phyloP scores from a whole-genome alignment of 768 basidiomycete species.

The Calocera viscosa region DNA sequence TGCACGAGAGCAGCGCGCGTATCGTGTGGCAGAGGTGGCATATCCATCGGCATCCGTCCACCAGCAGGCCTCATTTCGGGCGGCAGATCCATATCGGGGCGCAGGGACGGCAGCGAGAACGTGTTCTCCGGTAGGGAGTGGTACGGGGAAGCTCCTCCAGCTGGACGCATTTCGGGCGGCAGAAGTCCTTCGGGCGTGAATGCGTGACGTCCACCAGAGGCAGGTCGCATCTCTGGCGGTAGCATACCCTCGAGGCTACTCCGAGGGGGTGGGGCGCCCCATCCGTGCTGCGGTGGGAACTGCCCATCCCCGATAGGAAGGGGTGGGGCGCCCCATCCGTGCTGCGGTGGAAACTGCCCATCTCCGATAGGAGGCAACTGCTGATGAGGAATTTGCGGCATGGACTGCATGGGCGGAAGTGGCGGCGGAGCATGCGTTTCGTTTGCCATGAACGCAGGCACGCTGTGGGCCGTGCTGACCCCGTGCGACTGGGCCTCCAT shows the following conservation, averaged over 20 bases:
- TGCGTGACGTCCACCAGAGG: background rate
- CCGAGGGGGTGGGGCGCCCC: background rate
- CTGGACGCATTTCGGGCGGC: background rate
- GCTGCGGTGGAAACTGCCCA: background rate
- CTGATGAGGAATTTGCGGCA: background rate
- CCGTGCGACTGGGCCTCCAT: slow-evolving; percentile 48
- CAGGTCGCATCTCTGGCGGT: background rate
- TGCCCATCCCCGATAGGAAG: no score
- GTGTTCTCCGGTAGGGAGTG: slow-evolving; percentile 6
- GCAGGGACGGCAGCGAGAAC: background rate
- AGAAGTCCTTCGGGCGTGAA: background rate
- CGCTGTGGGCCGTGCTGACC: slow-evolving; percentile 18
- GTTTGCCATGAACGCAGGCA: background rate
- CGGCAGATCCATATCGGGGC: background rate
- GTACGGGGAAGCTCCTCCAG: background rate
- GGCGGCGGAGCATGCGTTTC: background rate
- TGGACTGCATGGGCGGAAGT: background rate
- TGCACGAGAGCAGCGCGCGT: background rate
- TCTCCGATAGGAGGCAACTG: background rate
- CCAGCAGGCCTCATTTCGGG: background rate
- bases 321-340: background rate
- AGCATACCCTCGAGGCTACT: background rate
- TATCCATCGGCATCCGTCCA: background rate
- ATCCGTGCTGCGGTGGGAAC: background rate
- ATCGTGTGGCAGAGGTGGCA: background rate